A percentile compares a stretch with the other conserved stretches of the same genome.
Evolutionary conservation across 768 basidiomycete species (phyloP).

Genomic region (Artomyces pyxidatus): DNA sequence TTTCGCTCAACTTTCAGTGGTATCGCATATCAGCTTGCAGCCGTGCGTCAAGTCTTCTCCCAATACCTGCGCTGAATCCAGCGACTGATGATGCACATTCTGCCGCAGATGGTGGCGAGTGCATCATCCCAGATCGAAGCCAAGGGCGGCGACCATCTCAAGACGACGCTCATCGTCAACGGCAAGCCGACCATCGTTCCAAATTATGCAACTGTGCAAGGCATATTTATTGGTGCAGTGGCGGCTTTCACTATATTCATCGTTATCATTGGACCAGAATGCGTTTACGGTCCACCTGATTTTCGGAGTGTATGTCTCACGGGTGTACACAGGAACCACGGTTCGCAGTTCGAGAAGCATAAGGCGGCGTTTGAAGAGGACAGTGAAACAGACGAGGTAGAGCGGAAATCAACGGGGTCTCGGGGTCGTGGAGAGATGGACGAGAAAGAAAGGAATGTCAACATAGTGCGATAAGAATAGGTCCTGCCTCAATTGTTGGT

Average conservation of each 20-base stretch:
- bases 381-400: constrained; percentile 42
- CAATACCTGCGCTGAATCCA: not conserved
- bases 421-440: too few relatives aligned
- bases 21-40: constrained; percentile 36
- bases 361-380: constrained; percentile 77
- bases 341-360: constrained; percentile 68
- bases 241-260: constrained; percentile 4
- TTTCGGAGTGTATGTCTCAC: not conserved
- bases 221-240: constrained; percentile 9
- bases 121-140: constrained; percentile 44
- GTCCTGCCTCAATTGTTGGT: too few relatives aligned
- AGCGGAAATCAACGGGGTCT: too few relatives aligned
- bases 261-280: constrained; percentile 6
- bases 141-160: constrained; percentile 17
- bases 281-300: too few relatives aligned
- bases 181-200: constrained; percentile 4
- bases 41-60: constrained; percentile 15
- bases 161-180: constrained; percentile 10
- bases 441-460: too few relatives aligned
- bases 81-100: not conserved
- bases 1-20: constrained; percentile 42
- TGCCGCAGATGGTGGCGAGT: constrained; percentile 31
- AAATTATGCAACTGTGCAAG: constrained; percentile 5
- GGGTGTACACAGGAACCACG: not conserved
- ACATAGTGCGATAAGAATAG: too few relatives aligned